phyloP scores from a whole-genome alignment of 352 stramenopile genomes.

The Salisapilia sapeloensis region DNA sequence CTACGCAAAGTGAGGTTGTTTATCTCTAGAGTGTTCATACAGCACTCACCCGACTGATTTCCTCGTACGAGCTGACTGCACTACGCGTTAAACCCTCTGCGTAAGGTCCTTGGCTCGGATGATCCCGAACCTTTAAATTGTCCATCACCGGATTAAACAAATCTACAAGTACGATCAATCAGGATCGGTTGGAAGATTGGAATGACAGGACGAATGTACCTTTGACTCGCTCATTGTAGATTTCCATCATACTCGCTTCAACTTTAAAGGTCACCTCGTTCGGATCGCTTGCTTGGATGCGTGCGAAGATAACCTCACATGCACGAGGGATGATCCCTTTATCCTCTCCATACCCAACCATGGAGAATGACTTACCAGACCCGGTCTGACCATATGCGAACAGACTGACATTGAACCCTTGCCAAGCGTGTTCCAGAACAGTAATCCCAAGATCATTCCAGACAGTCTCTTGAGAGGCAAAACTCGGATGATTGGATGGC shows the following conservation, averaged over 20 bases:
- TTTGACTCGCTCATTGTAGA: slow-evolving; percentile 83
- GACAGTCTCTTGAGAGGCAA: slow-evolving; percentile 66
- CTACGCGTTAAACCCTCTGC: slow-evolving; percentile 62
- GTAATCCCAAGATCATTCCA: slow-evolving; percentile 79
- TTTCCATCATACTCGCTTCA: slow-evolving; percentile 82
- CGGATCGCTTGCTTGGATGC: slow-evolving; percentile 34
- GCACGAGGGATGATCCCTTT: slow-evolving; percentile 75
- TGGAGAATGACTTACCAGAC: slow-evolving; percentile 73
- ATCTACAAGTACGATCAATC: slow-evolving; percentile 12
- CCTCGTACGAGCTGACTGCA: slow-evolving; percentile 61
- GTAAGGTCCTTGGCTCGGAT: slow-evolving; percentile 72
- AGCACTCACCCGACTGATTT: slow-evolving; percentile 44
- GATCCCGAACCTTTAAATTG: slow-evolving; percentile 80
- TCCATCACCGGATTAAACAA: slow-evolving; percentile 70
- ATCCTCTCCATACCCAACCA: slow-evolving; percentile 69
- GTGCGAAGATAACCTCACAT: slow-evolving; percentile 70
- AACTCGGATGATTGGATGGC: slow-evolving; percentile 21
- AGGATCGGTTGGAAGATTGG: neutral
- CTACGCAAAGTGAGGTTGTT: slow-evolving; percentile 5
- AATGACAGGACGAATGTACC: slow-evolving; percentile 7
- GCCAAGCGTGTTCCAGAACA: slow-evolving; percentile 80
- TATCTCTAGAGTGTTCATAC: neutral
- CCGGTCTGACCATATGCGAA: slow-evolving; percentile 82
- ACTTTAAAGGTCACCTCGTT: slow-evolving; percentile 58
- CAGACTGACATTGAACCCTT: slow-evolving; percentile 80